Conservation (phyloP, 2,329 filamentous ascomycete genomes). For the Xylaria digitata region DNA sequence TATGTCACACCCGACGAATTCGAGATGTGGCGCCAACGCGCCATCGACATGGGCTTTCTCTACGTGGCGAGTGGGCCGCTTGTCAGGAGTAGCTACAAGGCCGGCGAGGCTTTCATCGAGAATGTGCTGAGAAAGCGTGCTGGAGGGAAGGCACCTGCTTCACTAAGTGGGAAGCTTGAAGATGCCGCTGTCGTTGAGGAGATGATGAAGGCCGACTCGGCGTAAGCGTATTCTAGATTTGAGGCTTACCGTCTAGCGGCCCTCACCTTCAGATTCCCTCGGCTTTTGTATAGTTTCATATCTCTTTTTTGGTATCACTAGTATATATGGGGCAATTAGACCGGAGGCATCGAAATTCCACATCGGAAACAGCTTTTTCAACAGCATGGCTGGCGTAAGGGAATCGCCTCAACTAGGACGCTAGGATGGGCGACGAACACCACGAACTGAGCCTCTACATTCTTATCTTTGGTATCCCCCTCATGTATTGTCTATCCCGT, state of each 20-base stretch:
- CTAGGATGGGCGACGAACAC: slow-evolving; percentile 10
- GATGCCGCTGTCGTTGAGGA: slow-evolving; percentile 43
- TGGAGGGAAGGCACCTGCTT: slow-evolving; percentile 52
- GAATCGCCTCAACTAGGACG: slow-evolving; percentile 45
- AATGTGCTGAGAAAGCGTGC: slow-evolving; percentile 91
- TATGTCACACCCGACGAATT: slow-evolving; percentile 94
- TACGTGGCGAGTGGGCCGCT: slow-evolving; percentile 95
- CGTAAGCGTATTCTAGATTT: slow-evolving; percentile 4
- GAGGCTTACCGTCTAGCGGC: not conserved
- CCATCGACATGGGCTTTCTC: slow-evolving; percentile 93
- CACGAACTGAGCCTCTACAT: slow-evolving; percentile 18
- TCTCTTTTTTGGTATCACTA: slow-evolving; percentile 25
- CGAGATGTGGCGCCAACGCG: slow-evolving; percentile 89
- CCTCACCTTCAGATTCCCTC: slow-evolving; percentile 20
- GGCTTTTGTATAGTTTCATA: slow-evolving; percentile 34
- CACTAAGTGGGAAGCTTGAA: slow-evolving; percentile 39
- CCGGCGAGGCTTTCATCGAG: slow-evolving; percentile 98
- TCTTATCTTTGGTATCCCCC: not conserved
- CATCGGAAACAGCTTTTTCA: not conserved
- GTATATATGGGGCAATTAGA: slow-evolving; percentile 25
- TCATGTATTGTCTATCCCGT: not conserved
- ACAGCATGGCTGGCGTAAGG: slow-evolving; percentile 21
- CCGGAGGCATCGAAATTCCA: slow-evolving; percentile 14
- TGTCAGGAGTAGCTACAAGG: slow-evolving; percentile 96
- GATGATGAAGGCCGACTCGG: slow-evolving; percentile 34